A percentile compares a stretch with the other conserved stretches of the same genome.
These are phyloP conservation scores for Anacardium occidentale DNA, from an alignment of 345 rosid species.

Conservation along the genomic window DNA sequence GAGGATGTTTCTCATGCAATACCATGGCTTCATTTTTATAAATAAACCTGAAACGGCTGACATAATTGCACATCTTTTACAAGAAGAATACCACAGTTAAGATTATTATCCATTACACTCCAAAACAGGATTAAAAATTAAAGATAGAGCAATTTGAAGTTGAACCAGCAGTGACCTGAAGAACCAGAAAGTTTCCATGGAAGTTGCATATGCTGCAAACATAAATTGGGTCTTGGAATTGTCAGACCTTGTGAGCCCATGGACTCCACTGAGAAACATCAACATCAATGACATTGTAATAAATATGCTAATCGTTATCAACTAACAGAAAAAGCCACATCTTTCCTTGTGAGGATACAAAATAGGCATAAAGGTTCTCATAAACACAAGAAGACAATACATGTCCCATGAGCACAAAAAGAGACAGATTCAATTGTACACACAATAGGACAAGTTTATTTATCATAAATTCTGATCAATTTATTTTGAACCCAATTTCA, in stretches of 20 bases:
- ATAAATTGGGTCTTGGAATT: background rate
- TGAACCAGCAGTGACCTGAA: background rate
- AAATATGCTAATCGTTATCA: slow-evolving; percentile 24
- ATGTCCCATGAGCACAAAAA: slow-evolving; percentile 31
- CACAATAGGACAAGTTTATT: slow-evolving; percentile 29
- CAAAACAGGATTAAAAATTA: slow-evolving; percentile 2
- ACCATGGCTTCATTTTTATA: background rate
- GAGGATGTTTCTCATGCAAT: background rate
- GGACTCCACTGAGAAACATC: slow-evolving; percentile 21
- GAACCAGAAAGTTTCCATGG: background rate
- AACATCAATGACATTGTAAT: slow-evolving; percentile 18
- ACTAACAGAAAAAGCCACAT: slow-evolving; percentile 9
- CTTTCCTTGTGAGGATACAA: slow-evolving; percentile 32
- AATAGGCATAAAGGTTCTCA: slow-evolving; percentile 22
- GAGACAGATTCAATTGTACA: slow-evolving; percentile 28
- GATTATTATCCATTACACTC: background rate
- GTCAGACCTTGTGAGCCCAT: slow-evolving; percentile 11
- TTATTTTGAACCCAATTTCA: slow-evolving; percentile 5
- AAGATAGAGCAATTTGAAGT: too few relatives aligned
- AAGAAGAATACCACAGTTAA: background rate
- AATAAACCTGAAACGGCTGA: background rate
- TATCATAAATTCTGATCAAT: slow-evolving; percentile 19
- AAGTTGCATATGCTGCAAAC: background rate
- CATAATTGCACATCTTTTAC: background rate
- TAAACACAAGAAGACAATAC: slow-evolving; percentile 36